Evolutionary conservation across 2,329 filamentous ascomycete species (phyloP), one percentile per base, ranked within the genome.

Genomic region (Penicillium sp.): DNA sequence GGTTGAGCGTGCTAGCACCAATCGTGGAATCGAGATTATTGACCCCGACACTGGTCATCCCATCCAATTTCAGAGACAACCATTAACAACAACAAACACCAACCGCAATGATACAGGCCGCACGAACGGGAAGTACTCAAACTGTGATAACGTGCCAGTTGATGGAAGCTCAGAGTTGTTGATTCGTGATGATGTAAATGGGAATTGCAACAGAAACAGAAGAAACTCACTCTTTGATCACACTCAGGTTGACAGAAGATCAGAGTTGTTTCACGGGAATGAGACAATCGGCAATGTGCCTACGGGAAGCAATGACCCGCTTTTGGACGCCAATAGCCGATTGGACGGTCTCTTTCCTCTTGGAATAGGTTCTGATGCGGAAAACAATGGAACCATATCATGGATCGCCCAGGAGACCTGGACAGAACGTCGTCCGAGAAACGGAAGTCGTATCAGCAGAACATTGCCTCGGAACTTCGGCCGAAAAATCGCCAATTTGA

Each of bases 391-490:
- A 21, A 33, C 23, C 27, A 37, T n/a, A 13, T 38, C 46, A 25
- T 43, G 46, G 47, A 37, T 31, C 17, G 13, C 37, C 4, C n/a
- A 23, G 31, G 47, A 51, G 21, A 38, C 23, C 21, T 54, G 43
- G 45, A 41, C 33, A 33, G 25, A 54, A 21, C 19, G 6, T 25
- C 43, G 33, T 25, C 27, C 37, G 17, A 27, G 27, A 42, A 41
- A 31, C 8, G 23, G 17, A 37, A 15, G 9, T 2, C 17, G 21
- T 23, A 21, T 35, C 17, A 54, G 50, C n/a, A 17, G 31, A 4
- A 57, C 55, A 7, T 25, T 57, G 21, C 50, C 55, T 9, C 21
- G 50, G n/a, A 57, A 54, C 29, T 57, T 57, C 23, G 55, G 55
- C 23, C 25, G 55, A 37, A 48, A 37, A 29, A 13, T 21, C 6